Percentiles rank a stretch among this genome's conserved stretches.
These are phyloP conservation scores for Stagonosporopsis chrysanthemi DNA, from an alignment of 2,329 filamentous ascomycete species.

Conservation along the genomic window DNA sequence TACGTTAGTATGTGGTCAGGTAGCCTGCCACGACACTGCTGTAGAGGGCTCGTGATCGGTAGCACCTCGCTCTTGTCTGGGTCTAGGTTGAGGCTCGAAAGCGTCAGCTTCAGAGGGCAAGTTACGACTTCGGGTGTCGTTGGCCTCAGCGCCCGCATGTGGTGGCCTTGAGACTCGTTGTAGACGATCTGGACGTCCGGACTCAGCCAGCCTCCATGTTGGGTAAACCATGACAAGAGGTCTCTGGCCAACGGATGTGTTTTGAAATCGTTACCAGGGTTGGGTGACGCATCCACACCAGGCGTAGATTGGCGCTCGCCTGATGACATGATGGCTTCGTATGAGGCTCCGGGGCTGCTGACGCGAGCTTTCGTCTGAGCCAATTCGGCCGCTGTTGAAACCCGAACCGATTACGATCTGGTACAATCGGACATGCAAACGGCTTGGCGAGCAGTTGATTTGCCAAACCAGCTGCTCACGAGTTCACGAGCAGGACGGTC, in stretches of 20 bases:
- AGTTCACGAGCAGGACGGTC: slow-evolving; percentile 20
- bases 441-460: slow-evolving; percentile 10
- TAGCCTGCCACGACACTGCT: slow-evolving; percentile 34
- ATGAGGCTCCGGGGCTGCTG: slow-evolving; percentile 18
- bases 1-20: slow-evolving; percentile 46
- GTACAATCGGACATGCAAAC: slow-evolving; percentile 4
- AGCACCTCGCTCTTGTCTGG: slow-evolving; percentile 35
- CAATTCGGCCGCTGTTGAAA: slow-evolving; percentile 16
- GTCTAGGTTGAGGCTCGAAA: slow-evolving; percentile 48
- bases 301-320: slow-evolving; percentile 10
- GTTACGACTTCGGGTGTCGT: slow-evolving; percentile 35
- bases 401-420: slow-evolving; percentile 10
- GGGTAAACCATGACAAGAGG: slow-evolving; percentile 42
- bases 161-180: slow-evolving; percentile 38
- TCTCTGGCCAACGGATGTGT: slow-evolving; percentile 26
- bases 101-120: slow-evolving; percentile 44
- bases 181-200: slow-evolving; percentile 40
- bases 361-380: slow-evolving; percentile 15
- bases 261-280: slow-evolving; percentile 11
- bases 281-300: slow-evolving; percentile 6
- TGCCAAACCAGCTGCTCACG: slow-evolving; percentile 23
- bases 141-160: slow-evolving; percentile 37
- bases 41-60: slow-evolving; percentile 35
- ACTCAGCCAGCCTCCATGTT: slow-evolving; percentile 43
- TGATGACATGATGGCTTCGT: slow-evolving; percentile 19